Conservation (phyloP, 768 basidiomycete species). For the Hemileccinum impolitum region DNA sequence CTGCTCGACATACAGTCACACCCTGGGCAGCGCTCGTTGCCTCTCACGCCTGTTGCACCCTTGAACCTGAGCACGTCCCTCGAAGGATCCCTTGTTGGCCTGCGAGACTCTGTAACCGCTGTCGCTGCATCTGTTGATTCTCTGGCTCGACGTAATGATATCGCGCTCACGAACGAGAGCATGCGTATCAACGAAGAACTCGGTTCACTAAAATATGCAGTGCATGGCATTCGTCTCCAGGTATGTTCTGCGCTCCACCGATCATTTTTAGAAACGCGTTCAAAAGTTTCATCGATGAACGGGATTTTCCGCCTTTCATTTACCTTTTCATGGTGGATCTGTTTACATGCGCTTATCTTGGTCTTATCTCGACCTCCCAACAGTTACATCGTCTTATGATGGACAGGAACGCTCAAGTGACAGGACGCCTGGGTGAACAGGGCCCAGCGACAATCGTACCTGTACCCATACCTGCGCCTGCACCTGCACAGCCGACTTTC, state of each 20-base stretch:
- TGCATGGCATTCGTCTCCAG: conserved; percentile 81
- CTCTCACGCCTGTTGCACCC: conserved; percentile 48
- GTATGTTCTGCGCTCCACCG: conserved; percentile 35
- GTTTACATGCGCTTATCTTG: conserved; percentile 12
- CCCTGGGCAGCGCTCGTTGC: conserved; percentile 27
- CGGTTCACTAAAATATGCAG: conserved; percentile 58
- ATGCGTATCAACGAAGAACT: conserved; percentile 73
- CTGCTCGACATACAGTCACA: conserved; percentile 21
- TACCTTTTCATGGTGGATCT: conserved; percentile 4
- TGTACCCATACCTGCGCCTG: conserved; percentile 22
- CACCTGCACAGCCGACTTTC: conserved; percentile 20
- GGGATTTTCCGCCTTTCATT: conserved; percentile 7
- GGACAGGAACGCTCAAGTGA: conserved; percentile 63
- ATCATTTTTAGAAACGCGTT: conserved; percentile 1
- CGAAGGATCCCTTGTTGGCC: conserved; percentile 54
- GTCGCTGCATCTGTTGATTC: conserved; percentile 61
- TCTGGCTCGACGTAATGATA: conserved; percentile 58
- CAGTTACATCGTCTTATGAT: conserved; percentile 72
- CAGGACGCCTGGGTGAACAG: conserved; percentile 38
- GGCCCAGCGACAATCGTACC: conserved; percentile 11
- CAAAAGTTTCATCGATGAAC: neutral
- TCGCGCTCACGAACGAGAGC: conserved; percentile 67
- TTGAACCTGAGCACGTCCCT: conserved; percentile 59
- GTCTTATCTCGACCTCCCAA: neutral
- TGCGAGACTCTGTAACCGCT: conserved; percentile 58